Conservation (phyloP, 495 filamentous ascomycete species). For the Venustampulla echinocandica region DNA sequence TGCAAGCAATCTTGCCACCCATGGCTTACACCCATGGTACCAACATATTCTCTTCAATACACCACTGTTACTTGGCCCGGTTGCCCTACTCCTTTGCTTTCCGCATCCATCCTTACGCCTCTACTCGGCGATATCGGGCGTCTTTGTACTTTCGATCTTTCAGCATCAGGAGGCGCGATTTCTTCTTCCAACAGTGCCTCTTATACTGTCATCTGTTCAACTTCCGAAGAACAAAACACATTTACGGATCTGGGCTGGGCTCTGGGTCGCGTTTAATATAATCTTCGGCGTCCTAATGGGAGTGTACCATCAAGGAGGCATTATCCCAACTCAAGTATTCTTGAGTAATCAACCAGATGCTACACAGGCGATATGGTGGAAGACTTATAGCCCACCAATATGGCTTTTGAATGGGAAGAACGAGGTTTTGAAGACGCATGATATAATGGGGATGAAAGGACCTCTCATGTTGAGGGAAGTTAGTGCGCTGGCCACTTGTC, state of each 20-base stretch:
- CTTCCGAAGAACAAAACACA: conserved; percentile 49
- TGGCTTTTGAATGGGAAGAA: conserved; percentile 81
- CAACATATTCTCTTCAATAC: conserved; percentile 83
- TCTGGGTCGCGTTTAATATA: conserved; percentile 81
- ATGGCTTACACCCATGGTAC: conserved; percentile 87
- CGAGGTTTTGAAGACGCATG: conserved; percentile 55
- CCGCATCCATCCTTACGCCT: conserved; percentile 50
- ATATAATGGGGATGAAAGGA: conserved; percentile 75
- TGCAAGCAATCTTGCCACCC: conserved; percentile 68
- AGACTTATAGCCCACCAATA: conserved; percentile 87
- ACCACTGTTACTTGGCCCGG: conserved; percentile 85
- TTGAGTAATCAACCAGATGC: conserved; percentile 49
- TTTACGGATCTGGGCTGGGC: conserved; percentile 47
- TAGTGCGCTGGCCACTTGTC: conserved; percentile 47
- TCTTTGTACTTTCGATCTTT: conserved; percentile 70
- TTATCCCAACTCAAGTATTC: conserved; percentile 72
- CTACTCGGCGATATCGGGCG: conserved; percentile 73
- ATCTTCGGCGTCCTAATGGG: conserved; percentile 78
- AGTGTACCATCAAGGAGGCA: conserved; percentile 85
- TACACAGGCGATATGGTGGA: conserved; percentile 88
- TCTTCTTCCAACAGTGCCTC: conserved; percentile 75
- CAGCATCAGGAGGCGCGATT: conserved; percentile 95
- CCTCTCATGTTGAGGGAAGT: conserved; percentile 52
- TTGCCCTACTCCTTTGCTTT: conserved; percentile 57
- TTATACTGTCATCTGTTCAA: conserved; percentile 76